phyloP scores from a whole-genome alignment of 2,329 filamentous ascomycete genomes.

The Hansfordia pulvinata region DNA sequence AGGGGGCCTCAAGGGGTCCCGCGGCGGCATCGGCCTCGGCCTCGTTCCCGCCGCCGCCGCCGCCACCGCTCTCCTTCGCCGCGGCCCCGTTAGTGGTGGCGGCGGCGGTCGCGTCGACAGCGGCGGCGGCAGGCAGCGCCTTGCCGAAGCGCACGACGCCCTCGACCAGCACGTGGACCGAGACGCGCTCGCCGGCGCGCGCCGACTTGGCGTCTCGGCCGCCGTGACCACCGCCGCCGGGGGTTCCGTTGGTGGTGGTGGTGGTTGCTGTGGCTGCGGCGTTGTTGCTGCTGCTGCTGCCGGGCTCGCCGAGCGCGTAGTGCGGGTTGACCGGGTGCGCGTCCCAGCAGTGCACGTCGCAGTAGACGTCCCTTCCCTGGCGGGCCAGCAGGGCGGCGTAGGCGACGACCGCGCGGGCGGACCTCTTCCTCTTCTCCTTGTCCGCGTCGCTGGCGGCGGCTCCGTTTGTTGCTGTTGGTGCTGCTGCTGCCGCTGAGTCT shows the following conservation, averaged over 20 bases:
- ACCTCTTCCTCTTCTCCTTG: too few relatives aligned
- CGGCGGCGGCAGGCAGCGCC: conserved; percentile 24
- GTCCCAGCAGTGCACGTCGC: conserved; percentile 65
- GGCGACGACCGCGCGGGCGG: conserved; percentile 3
- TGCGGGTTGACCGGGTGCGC: conserved; percentile 64
- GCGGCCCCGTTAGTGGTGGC: conserved; percentile 27
- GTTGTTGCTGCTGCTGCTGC: conserved; percentile 7
- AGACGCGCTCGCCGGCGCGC: conserved; percentile 43
- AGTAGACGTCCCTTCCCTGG: conserved; percentile 36
- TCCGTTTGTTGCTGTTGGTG: too few relatives aligned
- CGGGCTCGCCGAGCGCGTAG: conserved; percentile 43
- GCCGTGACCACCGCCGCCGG: too few relatives aligned
- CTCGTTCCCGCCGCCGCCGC: conserved; percentile 32
- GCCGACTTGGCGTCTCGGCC: conserved; percentile 16
- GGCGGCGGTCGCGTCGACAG: conserved; percentile 1
- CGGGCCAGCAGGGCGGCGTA: background rate
- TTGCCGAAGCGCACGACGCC: conserved; percentile 59
- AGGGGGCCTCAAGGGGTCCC: conserved; percentile 29
- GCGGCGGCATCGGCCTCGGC: conserved; percentile 31
- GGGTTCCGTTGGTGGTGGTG: too few relatives aligned
- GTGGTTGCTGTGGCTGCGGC: background rate
- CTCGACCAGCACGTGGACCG: conserved; percentile 59
- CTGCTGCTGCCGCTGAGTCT: too few relatives aligned
- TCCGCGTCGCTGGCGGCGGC: too few relatives aligned
- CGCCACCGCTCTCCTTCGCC: conserved; percentile 32